phyloP scores from a whole-genome alignment of 345 rosid species.

The Raphanus raphanistrum region DNA sequence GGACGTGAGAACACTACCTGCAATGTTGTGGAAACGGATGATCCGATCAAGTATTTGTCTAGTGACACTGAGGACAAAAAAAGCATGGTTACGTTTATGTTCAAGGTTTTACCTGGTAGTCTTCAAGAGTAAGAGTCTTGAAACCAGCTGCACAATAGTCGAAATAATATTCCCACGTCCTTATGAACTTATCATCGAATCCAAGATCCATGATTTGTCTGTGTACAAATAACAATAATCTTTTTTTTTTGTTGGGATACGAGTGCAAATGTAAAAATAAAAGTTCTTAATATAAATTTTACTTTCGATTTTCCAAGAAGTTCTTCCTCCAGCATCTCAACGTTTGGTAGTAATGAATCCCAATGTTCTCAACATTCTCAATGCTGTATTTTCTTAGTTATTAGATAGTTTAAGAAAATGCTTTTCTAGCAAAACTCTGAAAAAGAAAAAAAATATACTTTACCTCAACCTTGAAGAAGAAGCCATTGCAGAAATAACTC shows the following conservation, averaged over 20 bases:
- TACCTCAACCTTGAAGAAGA: conserved; percentile 73
- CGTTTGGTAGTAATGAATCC: conserved; percentile 76
- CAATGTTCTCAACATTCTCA: conserved; percentile 80
- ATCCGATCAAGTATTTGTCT: background rate
- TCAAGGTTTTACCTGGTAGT: conserved; percentile 20
- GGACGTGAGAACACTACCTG: conserved; percentile 75
- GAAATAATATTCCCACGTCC: conserved; percentile 89
- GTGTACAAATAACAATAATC: conserved; percentile 17
- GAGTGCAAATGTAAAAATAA: background rate
- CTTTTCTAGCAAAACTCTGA: background rate
- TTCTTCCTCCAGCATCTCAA: conserved; percentile 68
- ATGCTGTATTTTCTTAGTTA: conserved; percentile 42
- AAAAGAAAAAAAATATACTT: background rate
- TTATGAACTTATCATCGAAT: conserved; percentile 68
- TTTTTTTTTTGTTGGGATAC: background rate
- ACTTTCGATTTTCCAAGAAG: conserved; percentile 70
- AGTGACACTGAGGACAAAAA: background rate
- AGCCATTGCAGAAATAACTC: conserved; percentile 73
- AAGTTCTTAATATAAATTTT: too few species aligned
- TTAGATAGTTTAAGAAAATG: background rate
- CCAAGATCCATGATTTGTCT: conserved; percentile 64
- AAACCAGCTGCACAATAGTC: conserved; percentile 80
- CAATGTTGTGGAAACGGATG: background rate
- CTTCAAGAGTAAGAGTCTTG: conserved; percentile 43
- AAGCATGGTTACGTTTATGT: background rate